Evolutionary conservation across 306 rosid species (phyloP), one percentile per base, ranked within the genome.

Genomic region (Lathyrus sativus): DNA sequence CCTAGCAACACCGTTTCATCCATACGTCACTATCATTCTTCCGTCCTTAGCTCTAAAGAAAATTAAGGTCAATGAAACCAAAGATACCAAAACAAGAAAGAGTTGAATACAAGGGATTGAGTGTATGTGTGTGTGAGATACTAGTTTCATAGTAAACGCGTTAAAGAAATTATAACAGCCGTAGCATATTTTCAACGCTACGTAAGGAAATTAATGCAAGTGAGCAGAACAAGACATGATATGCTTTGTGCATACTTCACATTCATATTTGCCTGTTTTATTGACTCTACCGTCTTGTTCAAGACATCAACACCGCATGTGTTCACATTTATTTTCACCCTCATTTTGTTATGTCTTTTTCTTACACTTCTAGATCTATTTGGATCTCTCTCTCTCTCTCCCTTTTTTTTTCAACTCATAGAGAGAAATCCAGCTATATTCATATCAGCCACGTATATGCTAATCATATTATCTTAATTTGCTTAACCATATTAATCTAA

Each of bases 101-200:
- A 19, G 18, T 11, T 31, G 24, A 35, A 35, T 54, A 8, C 5
- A 57, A 50, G 57, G 19, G 55, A 49, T 49, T 49, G 55, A 49
- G 55, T 49, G 55, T 49, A 22, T 42, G 4, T 46, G 7, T 43
- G 56, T 53, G 3, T 9, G 5, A 18, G 0, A 12, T 11, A 13
- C 13, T 29, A 2, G n/a, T 53, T 53, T 53, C 35, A 53, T 53
- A 53, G 7, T 24, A 24, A 53, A 53, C 59, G 59, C 33, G 59
- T 53, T 22, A 10, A 19, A 53, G 31, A 11, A 53, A 19, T 49
- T 15, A 19, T 12, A 28, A 13, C 39, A 35, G 6, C 2, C 39
- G 39, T 35, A 46, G 19, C 68, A 22, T 76, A 64, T 77, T 66
- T 78, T 78, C 70, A 72, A 78, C 70, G 82, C 66, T 59, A 78